phyloP scores from a whole-genome alignment of 1,284 basidiomycete species.

The Ceratobasidium theobromae region DNA sequence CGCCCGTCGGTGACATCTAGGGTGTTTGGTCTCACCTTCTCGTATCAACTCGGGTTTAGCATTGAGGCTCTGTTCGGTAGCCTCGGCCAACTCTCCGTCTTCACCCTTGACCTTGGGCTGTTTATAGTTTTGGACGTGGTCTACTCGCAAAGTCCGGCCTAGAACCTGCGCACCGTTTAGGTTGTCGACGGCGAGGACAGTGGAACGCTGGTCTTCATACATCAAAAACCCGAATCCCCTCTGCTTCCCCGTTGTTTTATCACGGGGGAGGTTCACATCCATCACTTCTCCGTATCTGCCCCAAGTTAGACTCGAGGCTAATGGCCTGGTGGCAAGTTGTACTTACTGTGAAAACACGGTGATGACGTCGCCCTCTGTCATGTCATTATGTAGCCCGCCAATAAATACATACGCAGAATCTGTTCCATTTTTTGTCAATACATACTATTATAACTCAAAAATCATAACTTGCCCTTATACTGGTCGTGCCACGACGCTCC shows the following conservation, averaged over 20 bases:
- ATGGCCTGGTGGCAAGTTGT: neutral
- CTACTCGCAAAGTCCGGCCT: conserved; percentile 84
- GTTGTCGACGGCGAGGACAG: conserved; percentile 96
- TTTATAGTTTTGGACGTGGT: conserved; percentile 94
- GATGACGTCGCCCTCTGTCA: conserved; percentile 98
- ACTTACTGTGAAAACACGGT: conserved; percentile 96
- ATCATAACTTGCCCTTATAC: conserved; percentile 66
- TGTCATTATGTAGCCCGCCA: conserved; percentile 79
- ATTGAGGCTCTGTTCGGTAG: conserved; percentile 82
- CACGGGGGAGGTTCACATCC: conserved; percentile 91
- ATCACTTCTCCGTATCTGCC: conserved; percentile 94
- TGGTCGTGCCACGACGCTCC: conserved; percentile 95
- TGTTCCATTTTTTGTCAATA: conserved; percentile 39
- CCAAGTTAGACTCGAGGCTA: neutral
- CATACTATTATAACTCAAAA: neutral
- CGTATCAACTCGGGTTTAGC: conserved; percentile 71
- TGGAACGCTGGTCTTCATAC: conserved; percentile 98
- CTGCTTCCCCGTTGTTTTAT: conserved; percentile 85
- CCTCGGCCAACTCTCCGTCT: conserved; percentile 86
- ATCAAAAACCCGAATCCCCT: conserved; percentile 96
- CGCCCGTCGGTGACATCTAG: too few species aligned
- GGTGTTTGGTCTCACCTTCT: too few species aligned
- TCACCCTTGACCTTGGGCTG: conserved; percentile 79
- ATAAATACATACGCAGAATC: conserved; percentile 96
- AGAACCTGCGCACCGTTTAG: conserved; percentile 92